A percentile compares a stretch with the other conserved stretches of the same genome.
Conservation (phyloP, 352 stramenopile genomes). For the Phytopythium delawarense region DNA sequence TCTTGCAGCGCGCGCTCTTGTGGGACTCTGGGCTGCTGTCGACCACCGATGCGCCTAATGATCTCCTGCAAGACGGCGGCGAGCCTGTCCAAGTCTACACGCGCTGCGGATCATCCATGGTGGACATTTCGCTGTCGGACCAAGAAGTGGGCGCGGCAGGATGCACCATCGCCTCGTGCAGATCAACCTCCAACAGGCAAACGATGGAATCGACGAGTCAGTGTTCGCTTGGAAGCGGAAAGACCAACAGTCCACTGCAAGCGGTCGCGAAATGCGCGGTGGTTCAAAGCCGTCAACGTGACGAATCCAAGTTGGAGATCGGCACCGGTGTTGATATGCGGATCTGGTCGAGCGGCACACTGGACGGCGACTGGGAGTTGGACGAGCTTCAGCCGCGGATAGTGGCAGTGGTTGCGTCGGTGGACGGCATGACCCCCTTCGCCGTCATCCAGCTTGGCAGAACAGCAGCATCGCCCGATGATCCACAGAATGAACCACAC, state of each 20-base stretch:
- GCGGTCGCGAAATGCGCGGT: conserved; percentile 2
- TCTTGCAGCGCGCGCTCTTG: conserved; percentile 1
- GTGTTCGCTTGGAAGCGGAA: neutral
- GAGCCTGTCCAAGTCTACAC: neutral
- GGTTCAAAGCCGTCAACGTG: neutral
- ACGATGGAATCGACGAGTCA: neutral
- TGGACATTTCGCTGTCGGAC: neutral
- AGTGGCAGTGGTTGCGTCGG: neutral
- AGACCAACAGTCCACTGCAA: neutral
- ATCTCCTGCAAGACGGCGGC: neutral
- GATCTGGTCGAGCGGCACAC: neutral
- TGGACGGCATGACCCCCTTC: neutral
- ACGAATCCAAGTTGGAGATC: too few species aligned
- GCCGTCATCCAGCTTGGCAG: neutral
- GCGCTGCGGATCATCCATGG: neutral
- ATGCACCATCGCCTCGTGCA: neutral
- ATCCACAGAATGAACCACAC: neutral
- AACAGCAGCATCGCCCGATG: neutral
- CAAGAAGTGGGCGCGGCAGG: neutral
- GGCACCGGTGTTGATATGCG: neutral
- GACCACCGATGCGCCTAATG: neutral
- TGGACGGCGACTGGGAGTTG: neutral
- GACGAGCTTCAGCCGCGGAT: conserved; percentile 1
- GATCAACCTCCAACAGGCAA: too few species aligned
- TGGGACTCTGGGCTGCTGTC: conserved; percentile 3